A percentile compares a stretch with the other conserved stretches of the same genome.
phyloP scores from a whole-genome alignment of 768 basidiomycete species.

The Russula dissimulans region DNA sequence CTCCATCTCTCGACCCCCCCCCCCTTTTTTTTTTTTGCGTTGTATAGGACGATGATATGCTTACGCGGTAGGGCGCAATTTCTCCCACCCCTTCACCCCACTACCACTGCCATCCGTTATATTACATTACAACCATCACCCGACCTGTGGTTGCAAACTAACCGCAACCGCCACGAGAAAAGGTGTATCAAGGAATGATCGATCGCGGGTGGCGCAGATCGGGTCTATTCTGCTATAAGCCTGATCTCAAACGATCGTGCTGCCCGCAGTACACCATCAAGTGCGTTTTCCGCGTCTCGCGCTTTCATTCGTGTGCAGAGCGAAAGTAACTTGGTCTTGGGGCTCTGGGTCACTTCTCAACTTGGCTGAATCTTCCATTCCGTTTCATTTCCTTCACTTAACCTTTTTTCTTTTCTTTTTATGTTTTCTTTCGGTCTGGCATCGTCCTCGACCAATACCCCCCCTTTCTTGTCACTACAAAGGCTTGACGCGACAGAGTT shows the following conservation, averaged over 20 bases:
- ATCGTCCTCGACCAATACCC: neutral
- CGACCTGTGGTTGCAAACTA: too few relatives aligned
- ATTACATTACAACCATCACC: too few relatives aligned
- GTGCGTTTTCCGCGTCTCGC: slow-evolving; percentile 31
- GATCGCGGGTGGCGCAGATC: slow-evolving; percentile 81
- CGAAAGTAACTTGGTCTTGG: neutral
- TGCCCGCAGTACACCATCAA: slow-evolving; percentile 95
- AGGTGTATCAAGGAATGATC: slow-evolving; percentile 79
- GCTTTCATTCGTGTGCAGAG: neutral
- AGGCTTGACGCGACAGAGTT: slow-evolving; percentile 63
- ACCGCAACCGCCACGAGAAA: neutral
- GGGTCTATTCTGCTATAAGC: slow-evolving; percentile 81
- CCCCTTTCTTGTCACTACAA: too few relatives aligned
- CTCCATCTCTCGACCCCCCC: too few relatives aligned
- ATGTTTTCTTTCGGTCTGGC: neutral
- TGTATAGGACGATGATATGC: neutral
- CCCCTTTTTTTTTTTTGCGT: neutral
- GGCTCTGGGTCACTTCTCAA: neutral
- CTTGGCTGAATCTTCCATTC: too few relatives aligned
- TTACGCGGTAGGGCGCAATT: neutral
- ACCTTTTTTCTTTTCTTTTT: neutral
- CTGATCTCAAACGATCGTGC: slow-evolving; percentile 71
- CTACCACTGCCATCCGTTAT: neutral
- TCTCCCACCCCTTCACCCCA: neutral
- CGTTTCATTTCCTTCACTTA: neutral